These are phyloP conservation scores for Mucor sp. DNA, from an alignment of 371 early-diverging fungal genomes.

Conservation along the genomic window DNA sequence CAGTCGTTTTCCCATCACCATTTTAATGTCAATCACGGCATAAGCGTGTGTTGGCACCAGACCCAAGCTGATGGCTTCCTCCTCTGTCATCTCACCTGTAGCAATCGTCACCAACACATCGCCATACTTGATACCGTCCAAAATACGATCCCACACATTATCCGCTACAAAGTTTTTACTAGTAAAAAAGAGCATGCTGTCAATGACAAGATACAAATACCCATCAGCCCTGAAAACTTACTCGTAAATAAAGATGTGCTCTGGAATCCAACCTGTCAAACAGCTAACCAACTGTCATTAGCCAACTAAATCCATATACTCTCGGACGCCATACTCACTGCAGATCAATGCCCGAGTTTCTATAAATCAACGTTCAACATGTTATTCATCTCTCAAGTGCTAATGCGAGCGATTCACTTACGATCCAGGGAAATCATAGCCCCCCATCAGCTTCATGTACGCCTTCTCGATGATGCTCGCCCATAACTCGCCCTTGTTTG, in stretches of 20 bases:
- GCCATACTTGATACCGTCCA: slow-evolving; percentile 69
- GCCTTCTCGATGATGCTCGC: slow-evolving; percentile 91
- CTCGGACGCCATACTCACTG: slow-evolving; percentile 49
- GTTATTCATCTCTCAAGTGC: not conserved
- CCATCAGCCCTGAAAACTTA: slow-evolving; percentile 17
- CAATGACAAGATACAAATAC: not conserved
- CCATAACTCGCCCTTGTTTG: slow-evolving; percentile 79
- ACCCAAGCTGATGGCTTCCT: slow-evolving; percentile 68
- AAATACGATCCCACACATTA: slow-evolving; percentile 76
- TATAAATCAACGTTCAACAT: slow-evolving; percentile 15
- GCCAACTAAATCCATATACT: not conserved
- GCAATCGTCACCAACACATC: slow-evolving; percentile 66
- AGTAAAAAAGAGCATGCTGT: not conserved
- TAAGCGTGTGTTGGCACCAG: slow-evolving; percentile 90
- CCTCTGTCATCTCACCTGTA: slow-evolving; percentile 75
- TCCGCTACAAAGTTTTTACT: slow-evolving; percentile 62
- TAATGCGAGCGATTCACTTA: slow-evolving; percentile 33
- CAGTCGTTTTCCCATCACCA: slow-evolving; percentile 31
- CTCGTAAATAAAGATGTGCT: slow-evolving; percentile 85
- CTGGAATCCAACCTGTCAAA: slow-evolving; percentile 93
- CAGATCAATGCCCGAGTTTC: slow-evolving; percentile 88
- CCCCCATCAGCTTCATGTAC: slow-evolving; percentile 93
- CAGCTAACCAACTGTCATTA: slow-evolving; percentile 39
- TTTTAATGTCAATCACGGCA: slow-evolving; percentile 72
- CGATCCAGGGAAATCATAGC: slow-evolving; percentile 93